A percentile compares a stretch with the other conserved stretches of the same genome.
These are phyloP conservation scores for Nothopassalora personata DNA, from an alignment of 2,329 filamentous ascomycete species.

Conservation along the genomic window DNA sequence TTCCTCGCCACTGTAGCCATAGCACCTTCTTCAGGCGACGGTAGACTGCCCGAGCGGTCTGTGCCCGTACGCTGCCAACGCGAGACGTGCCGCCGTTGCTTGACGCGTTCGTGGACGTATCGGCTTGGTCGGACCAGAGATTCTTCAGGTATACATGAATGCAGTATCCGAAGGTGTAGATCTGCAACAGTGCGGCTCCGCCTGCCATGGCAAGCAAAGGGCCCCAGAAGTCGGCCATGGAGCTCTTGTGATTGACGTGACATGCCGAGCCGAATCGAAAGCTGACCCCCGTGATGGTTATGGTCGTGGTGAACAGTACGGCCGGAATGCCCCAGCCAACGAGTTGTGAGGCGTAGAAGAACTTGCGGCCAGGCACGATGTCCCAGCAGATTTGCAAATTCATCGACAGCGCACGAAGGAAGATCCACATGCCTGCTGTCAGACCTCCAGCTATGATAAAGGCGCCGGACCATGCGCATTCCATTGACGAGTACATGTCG, in stretches of 20 bases:
- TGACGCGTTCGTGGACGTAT: constrained; percentile 57
- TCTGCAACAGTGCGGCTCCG: constrained; percentile 71
- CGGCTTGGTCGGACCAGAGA: constrained; percentile 59
- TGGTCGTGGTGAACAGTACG: constrained; percentile 66
- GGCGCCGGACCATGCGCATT: constrained; percentile 83
- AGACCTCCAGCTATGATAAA: constrained; percentile 83
- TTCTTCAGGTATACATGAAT: constrained; percentile 90
- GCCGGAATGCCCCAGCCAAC: constrained; percentile 80
- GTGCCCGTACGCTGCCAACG: constrained; percentile 67
- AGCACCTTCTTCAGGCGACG: constrained; percentile 80
- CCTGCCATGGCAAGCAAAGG: constrained; percentile 75
- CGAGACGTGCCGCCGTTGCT: constrained; percentile 60
- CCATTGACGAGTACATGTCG: constrained; percentile 74
- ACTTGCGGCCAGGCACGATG: constrained; percentile 75
- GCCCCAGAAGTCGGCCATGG: constrained; percentile 82
- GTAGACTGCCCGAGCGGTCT: constrained; percentile 82
- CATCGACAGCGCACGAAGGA: constrained; percentile 81
- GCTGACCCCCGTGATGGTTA: constrained; percentile 84
- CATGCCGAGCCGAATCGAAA: constrained; percentile 89
- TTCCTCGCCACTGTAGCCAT: constrained; percentile 88
- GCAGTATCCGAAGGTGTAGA: constrained; percentile 80
- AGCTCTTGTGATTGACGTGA: constrained; percentile 87
- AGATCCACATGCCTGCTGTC: constrained; percentile 81
- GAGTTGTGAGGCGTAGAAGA: constrained; percentile 79
- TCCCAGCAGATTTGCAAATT: constrained; percentile 97